phyloP scores from a whole-genome alignment of 225 moss, liverwort and hornwort species.

The Physcomitrium patens region DNA sequence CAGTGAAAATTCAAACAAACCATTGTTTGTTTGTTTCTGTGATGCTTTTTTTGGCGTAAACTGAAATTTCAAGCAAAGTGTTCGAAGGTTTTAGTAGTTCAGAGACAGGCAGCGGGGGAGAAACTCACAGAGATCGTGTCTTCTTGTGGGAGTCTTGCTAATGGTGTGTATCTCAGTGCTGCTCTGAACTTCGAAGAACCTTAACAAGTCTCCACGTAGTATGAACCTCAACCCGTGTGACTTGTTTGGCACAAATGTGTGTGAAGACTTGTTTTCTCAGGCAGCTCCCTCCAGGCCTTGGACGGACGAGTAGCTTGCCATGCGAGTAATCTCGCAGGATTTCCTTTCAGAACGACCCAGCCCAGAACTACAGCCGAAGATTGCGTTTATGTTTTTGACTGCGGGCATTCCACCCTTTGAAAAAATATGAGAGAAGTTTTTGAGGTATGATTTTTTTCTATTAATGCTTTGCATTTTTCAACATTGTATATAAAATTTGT shows the following conservation, averaged over 20 bases:
- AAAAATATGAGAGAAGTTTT: slow-evolving; percentile 58
- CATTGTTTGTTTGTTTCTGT: background rate
- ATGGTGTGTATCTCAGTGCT: slow-evolving; percentile 38
- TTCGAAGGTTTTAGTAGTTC: slow-evolving; percentile 38
- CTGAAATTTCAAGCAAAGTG: slow-evolving; percentile 37
- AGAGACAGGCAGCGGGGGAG: slow-evolving; percentile 42
- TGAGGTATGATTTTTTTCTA: slow-evolving; percentile 39
- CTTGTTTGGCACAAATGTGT: slow-evolving; percentile 50
- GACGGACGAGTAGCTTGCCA: slow-evolving; percentile 47
- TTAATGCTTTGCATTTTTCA: background rate
- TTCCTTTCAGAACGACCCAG: slow-evolving; percentile 31
- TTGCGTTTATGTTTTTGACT: slow-evolving; percentile 62
- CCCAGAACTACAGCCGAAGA: slow-evolving; percentile 39
- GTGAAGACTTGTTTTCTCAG: slow-evolving; percentile 38
- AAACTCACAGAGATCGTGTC: slow-evolving; percentile 38
- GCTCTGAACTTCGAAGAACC: slow-evolving; percentile 28
- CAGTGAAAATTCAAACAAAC: background rate
- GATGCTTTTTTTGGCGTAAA: background rate
- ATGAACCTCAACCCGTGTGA: slow-evolving; percentile 59
- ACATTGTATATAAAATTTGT: background rate
- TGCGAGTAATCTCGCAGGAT: slow-evolving; percentile 41
- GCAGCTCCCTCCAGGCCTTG: slow-evolving; percentile 31
- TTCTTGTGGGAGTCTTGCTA: slow-evolving; percentile 35
- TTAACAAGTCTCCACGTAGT: slow-evolving; percentile 33
- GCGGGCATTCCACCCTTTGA: slow-evolving; percentile 52